Percentiles rank a stretch among this genome's conserved stretches.
phyloP scores from a whole-genome alignment of 2,329 filamentous ascomycete genomes.

The Monilinia aucupariae region DNA sequence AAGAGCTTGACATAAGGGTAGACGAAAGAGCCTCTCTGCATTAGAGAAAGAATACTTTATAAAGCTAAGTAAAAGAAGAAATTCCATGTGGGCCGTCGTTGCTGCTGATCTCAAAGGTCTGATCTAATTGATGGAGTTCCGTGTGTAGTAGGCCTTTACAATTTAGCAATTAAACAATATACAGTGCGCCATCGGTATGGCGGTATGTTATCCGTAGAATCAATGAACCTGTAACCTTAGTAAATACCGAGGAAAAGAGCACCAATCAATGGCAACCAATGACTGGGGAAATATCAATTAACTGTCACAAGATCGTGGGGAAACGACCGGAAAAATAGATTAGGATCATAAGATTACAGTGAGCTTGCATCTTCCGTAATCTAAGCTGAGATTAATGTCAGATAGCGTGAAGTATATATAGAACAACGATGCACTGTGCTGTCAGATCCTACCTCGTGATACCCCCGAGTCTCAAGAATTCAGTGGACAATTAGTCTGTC shows the following conservation, averaged over 20 bases:
- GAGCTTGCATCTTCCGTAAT: background rate
- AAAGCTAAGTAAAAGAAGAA: background rate
- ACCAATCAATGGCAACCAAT: no score
- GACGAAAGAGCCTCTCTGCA: background rate
- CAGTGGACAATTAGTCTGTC: no score
- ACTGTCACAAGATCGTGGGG: conserved; percentile 5
- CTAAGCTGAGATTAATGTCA: background rate
- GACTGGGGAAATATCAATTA: no score
- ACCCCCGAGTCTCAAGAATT: background rate
- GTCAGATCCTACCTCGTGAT: background rate
- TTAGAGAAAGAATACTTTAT: background rate
- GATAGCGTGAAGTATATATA: background rate
- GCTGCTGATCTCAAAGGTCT: background rate
- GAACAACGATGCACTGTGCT: no score
- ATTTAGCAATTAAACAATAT: background rate
- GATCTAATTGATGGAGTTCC: conserved; percentile 3
- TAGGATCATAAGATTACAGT: background rate
- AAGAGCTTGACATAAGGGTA: no score
- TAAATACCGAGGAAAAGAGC: conserved; percentile 9
- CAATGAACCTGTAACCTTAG: no score
- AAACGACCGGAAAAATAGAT: background rate
- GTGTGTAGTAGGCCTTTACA: background rate
- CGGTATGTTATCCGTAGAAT: conserved; percentile 15
- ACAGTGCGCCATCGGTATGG: conserved; percentile 2
- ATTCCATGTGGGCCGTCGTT: background rate